Base-by-base conservation (phyloP, 2,329 filamentous ascomycete species). In the Fusarium mexicanum region DNA sequence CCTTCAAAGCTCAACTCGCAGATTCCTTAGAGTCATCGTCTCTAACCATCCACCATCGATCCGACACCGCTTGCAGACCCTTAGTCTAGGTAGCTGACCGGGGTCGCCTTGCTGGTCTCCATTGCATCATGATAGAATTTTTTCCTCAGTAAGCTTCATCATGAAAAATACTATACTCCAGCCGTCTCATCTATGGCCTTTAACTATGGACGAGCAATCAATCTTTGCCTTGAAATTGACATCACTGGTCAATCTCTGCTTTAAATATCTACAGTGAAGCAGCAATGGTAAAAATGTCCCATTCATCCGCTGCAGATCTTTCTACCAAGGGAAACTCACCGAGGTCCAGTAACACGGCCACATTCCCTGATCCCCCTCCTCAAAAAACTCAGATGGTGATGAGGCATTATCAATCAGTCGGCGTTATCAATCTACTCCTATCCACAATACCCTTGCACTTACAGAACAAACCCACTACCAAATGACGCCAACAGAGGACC, bases 341-440 rank as follows among this genome's bases (percentile, higher is more conserved):
- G 38, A 58, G 29, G 20, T 46, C 24, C 33, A 63, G 24, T 40
- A 33, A 48, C n/a, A 38, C 38, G n/a, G 54, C 38, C 37, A 35
- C 26, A n/a, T 24, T 67, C 46, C 62, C 47, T 33, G 35, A 33
- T 22, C 17, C 26, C 46, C 26, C 13, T 31, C 46, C 26, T 48
- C 26, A 60, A 51, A 55, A 61, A 44, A 33, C 31, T 53, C 50
- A 59, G 61, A 67, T 70, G 62, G 63, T 44, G 73, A 72, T 72
- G 75, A 74, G 71, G 68, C 64, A 75, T 77, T 75, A 76, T 77
- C 75, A 77, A 77, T 77, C 69, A 76, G 57, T 51, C 55, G 69
- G 57, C 60, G 64, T 77, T 77, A 77, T 77, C 75, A 76, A 77
- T 77, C 73, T 73, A 67, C 51, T 29, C 58, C 44, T 46, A 63